Percentiles rank a stretch among this genome's conserved stretches.
phyloP scores from a whole-genome alignment of 345 rosid genomes.

The Isatis tinctoria region DNA sequence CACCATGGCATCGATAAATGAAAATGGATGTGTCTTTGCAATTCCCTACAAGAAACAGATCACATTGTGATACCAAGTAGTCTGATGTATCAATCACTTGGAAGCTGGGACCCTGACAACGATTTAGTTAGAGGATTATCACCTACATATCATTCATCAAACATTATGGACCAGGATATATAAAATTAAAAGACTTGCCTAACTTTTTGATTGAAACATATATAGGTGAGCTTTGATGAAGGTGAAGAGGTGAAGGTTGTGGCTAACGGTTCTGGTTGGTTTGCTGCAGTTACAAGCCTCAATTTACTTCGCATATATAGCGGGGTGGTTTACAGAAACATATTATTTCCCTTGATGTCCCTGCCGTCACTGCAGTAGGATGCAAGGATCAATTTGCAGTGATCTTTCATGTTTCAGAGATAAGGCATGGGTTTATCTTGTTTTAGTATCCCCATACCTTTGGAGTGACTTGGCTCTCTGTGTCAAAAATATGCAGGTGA shows the following conservation, averaged over 20 bases:
- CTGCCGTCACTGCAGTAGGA: slow-evolving; percentile 81
- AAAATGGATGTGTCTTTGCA: slow-evolving; percentile 88
- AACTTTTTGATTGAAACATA: slow-evolving; percentile 26
- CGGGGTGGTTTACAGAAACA: slow-evolving; percentile 93
- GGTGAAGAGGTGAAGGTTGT: slow-evolving; percentile 95
- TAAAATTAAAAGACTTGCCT: slow-evolving; percentile 18
- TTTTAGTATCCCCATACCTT: too few species aligned
- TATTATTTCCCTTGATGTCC: slow-evolving; percentile 80
- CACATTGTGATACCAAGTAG: slow-evolving; percentile 89
- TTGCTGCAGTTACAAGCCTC: slow-evolving; percentile 90
- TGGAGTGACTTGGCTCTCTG: too few species aligned
- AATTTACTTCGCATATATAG: slow-evolving; percentile 82
- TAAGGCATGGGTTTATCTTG: too few species aligned
- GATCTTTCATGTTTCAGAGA: slow-evolving; percentile 75
- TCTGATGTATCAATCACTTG: slow-evolving; percentile 85
- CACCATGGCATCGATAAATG: slow-evolving; percentile 88
- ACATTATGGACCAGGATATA: neutral
- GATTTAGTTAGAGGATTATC: slow-evolving; percentile 57
- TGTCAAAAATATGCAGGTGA: slow-evolving; percentile 69
- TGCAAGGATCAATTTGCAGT: slow-evolving; percentile 75
- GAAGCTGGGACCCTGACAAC: slow-evolving; percentile 84
- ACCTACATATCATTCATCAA: neutral
- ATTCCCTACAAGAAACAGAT: slow-evolving; percentile 89
- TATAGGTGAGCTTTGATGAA: slow-evolving; percentile 99
- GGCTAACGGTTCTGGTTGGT: slow-evolving; percentile 82